Base-by-base conservation (phyloP, 371 early-diverging fungal genomes). In the Haplosporangium sp. region DNA sequence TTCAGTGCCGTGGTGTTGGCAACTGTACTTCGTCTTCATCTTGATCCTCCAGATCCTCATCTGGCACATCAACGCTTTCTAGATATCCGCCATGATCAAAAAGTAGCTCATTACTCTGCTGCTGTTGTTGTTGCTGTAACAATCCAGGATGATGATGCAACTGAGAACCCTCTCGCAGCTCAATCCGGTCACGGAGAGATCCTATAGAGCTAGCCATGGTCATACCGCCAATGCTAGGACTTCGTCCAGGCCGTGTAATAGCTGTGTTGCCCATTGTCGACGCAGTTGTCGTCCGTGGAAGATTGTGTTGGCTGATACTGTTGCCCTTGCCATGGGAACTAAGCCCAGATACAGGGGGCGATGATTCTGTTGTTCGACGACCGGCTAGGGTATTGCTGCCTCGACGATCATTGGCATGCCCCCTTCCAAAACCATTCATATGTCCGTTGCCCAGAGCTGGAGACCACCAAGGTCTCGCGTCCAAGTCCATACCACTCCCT, bases 21-120 rank as follows among this genome's bases (percentile, higher is more conserved):
- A 67, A 42, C 21, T 59, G 76, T 4, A 79, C 73, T 46, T 79
- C 79, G 29, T 64, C 79, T 37, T 79, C 79, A 29, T 79, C 79
- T 21, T 64, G 68, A 29, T 79, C 79, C 12, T 67, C 70, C 2
- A 21, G 10, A n/a, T 50, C 50, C 53, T 58, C 59, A n/a, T 66
- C 65, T n/a, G 46, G 55, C 13, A 6, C 40, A 40, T 55, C 65
- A 11, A n/a, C 16, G 11, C 42, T 64, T 36, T 60, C 67, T 13
- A 61, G 12, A 47, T 63, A 59, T 5, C 64, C 64, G 21, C 53
- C 56, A 64, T 56, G 64, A 40, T 68, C 74, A 52, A 70, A 65
- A 8, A 70, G 13, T 13, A 66, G 47, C 9, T 70, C 76, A 12
- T 50, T 58, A 12, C 60, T 69, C 14, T 55, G 47, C 40, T 45